Conservation (phyloP, 2,329 filamentous ascomycete species). For the Tolypocladium pustulatum region DNA sequence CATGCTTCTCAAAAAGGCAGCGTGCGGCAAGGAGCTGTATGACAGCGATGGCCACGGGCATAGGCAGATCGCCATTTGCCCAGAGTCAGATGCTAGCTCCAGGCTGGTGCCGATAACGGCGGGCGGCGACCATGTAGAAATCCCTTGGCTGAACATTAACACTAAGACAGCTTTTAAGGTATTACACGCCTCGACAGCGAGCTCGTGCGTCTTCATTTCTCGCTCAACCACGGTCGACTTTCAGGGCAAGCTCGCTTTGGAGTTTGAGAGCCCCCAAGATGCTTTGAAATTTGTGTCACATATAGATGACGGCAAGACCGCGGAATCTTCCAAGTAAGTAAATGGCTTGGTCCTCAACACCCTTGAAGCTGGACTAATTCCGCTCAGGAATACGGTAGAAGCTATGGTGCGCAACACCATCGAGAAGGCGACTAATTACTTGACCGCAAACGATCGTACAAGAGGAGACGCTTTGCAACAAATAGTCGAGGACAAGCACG, state of each 20-base stretch:
- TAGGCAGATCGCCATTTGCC: slow-evolving; percentile 1
- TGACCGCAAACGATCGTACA: neutral
- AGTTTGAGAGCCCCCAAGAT: slow-evolving; percentile 7
- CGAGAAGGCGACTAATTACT: neutral
- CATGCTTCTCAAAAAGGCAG: slow-evolving; percentile 12
- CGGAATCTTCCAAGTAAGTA: slow-evolving; percentile 8
- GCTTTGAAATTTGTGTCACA: neutral
- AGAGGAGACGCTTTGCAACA: neutral
- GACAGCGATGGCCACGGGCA: neutral
- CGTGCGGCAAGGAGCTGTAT: slow-evolving; percentile 10
- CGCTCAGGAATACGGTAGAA: neutral
- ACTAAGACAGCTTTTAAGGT: slow-evolving; percentile 1
- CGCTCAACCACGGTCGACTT: slow-evolving; percentile 8
- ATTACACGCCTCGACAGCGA: slow-evolving; percentile 7
- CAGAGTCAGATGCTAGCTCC: neutral
- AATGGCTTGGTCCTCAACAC: neutral
- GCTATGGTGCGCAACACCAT: slow-evolving; percentile 1
- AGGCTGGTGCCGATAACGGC: slow-evolving; percentile 1
- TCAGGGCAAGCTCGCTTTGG: slow-evolving; percentile 8
- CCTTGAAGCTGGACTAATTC: neutral
- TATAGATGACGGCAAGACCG: neutral
- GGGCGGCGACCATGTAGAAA: neutral
- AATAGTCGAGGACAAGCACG: neutral
- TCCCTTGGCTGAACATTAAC: slow-evolving; percentile 6
- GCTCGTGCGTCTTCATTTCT: slow-evolving; percentile 10